Evolutionary conservation across 129 eudicot genomes (phyloP), one percentile per base, ranked within the genome.

Genomic region (Ambrosia artemisiifolia): DNA sequence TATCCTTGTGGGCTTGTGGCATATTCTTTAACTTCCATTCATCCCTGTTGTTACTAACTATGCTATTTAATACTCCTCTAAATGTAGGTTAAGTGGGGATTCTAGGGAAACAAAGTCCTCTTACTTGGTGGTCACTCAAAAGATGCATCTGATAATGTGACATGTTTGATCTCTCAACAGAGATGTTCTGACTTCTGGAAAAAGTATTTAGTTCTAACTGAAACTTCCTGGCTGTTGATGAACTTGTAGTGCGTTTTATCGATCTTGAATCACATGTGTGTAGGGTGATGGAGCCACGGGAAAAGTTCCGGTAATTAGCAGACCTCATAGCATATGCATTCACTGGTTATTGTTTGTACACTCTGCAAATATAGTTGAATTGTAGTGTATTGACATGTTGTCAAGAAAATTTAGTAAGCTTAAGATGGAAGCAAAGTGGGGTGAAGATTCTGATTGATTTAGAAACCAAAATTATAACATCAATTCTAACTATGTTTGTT

Each of bases 11-110:
- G n/a, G n/a, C n/a, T n/a, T n/a, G n/a, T 56, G 63, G 24, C 10
- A 56, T 47, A 57, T 48, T 70, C 28, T 34, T 7, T 51, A 14
- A n/a, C 10, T 55, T 14, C 54, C 18, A 57, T 75, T 65, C 19
- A 40, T 53, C 40, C 48, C 36, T 34, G 50, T 18, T 9, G 34
- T 66, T 18, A 46, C 43, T 77, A 46, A 38, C 34, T 44, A 13
- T 46, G 65, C 7, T 73, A 24, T n/a, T 81, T 6, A 55, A 64
- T 63, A 65, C 69, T 65, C 48, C 46, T 51, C 19, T 13, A 57
- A 7, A 73, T 71, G 73, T 86, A 92, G 98, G 79, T 94, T 71
- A 85, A 76, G 82, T 94, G 96, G 98, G 89, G n/a, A n/a, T n/a
- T n/a, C n/a, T n/a, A n/a, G n/a, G n/a, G 77, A 63, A 78, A 73